Evolutionary conservation across 306 rosid genomes (phyloP), one percentile per base, ranked within the genome.

Genomic region (Casuarina cunninghamiana): DNA sequence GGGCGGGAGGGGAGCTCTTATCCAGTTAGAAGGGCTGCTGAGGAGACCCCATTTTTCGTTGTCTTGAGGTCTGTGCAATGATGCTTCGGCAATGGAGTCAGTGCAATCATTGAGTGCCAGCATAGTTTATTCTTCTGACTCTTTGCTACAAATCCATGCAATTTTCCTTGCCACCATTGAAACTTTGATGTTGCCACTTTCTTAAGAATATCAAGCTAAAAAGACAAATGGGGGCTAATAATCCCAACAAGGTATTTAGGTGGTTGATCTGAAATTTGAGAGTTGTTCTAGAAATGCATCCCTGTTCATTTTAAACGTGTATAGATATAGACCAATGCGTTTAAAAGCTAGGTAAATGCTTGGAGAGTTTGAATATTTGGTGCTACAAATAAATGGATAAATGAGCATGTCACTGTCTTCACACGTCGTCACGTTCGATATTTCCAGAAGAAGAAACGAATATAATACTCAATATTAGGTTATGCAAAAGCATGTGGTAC

Each of bases 11-110:
- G 5, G 2, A 2, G 53, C 71, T 73, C 75, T 77, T 67, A 78
- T 80, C 83, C 75, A 3, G 69, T 80, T 77, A 42, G 15, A 76
- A 71, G 61, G 12, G 7, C 61, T 65, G n/a, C 15, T 10, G 19
- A 54, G 75, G 32, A 26, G 32, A 26, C 32, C 32, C 0, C 32
- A 26, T 26, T 46, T 45, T 5, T 61, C 43, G 5, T 13, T 7
- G 37, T 19, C 62, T 62, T 11, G 44, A 37, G 68, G 37, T 69
- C 16, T 45, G 79, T 58, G 79, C 76, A 57, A 53, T 49, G 6
- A 32, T 72, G 13, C 58, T 45, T 37, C 9, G 8, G 13, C 53
- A 49, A 55, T 48, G 74, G 71, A 77, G 53, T 76, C n/a, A 17
- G 50, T 42, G 10, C 69, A 62, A 62, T 62, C 69, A 62, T 62